Conservation (phyloP, 179 eudicot species). For the Spinacia oleracea region DNA sequence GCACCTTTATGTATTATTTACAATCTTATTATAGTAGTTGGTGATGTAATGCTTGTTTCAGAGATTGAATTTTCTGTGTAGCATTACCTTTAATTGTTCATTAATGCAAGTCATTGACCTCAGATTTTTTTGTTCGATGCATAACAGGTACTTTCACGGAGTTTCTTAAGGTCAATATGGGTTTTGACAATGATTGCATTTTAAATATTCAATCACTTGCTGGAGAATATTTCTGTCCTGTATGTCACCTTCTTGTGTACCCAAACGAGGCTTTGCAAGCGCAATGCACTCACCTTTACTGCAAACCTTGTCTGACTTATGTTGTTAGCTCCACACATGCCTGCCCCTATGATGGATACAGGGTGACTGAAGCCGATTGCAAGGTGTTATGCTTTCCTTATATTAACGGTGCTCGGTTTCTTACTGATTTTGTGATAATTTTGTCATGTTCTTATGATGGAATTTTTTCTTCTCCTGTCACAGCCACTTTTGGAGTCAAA, state of each 20-base stretch:
- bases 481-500: slow-evolving; percentile 87
- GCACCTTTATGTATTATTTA: not conserved
- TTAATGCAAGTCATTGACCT: not conserved
- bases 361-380: slow-evolving; percentile 85
- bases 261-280: slow-evolving; percentile 90
- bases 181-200: slow-evolving; percentile 92
- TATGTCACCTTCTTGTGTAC: slow-evolving; percentile 87
- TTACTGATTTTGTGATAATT: slow-evolving; percentile 5
- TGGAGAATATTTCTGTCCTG: slow-evolving; percentile 94
- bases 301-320: slow-evolving; percentile 84
- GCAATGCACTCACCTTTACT: slow-evolving; percentile 85
- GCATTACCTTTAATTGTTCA: not conserved
- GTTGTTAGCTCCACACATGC: slow-evolving; percentile 71
- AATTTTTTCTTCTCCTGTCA: slow-evolving; percentile 24
- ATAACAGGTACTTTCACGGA: not conserved
- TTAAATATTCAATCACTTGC: slow-evolving; percentile 70
- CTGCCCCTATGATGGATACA: slow-evolving; percentile 92
- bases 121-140: not conserved
- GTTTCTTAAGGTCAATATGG: slow-evolving; percentile 45
- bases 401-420: slow-evolving; percentile 13
- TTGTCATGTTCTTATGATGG: slow-evolving; percentile 17
- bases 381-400: slow-evolving; percentile 49
- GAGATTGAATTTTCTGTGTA: not conserved
- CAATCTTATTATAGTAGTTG: not conserved
- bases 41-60: not conserved